A percentile compares a stretch with the other conserved stretches of the same genome.
Conservation (phyloP, 345 rosid genomes). For the Arabidopsis thaliana region TAIR10.1 NC_003076.8:19312001-19312500, state of each 20-base stretch:
- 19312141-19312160: slow-evolving; percentile 20
- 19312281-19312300: neutral
- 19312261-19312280: slow-evolving; percentile 7
- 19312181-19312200: slow-evolving; percentile 36
- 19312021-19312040: slow-evolving; percentile 48
- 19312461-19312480: too few relatives aligned
- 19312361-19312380: slow-evolving; percentile 5
- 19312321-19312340: neutral
- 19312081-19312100: slow-evolving; percentile 42
- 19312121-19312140: slow-evolving; percentile 43
- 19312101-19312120: slow-evolving; percentile 34
- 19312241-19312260: slow-evolving; percentile 23
- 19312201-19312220: slow-evolving; percentile 34
- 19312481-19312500: too few relatives aligned
- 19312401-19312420: slow-evolving; percentile 13
- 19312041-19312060: slow-evolving; percentile 32
- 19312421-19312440: neutral
- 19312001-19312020: slow-evolving; percentile 66
- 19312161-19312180: slow-evolving; percentile 3
- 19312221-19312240: slow-evolving; percentile 1
- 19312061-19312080: slow-evolving; percentile 40
- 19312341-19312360: neutral
- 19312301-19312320: neutral
- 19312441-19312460: neutral
- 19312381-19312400: neutral